A percentile compares a stretch with the other conserved stretches of the same genome.
Evolutionary conservation across 768 basidiomycete species (phyloP).

Genomic region (Lactifluus rugatus): DNA sequence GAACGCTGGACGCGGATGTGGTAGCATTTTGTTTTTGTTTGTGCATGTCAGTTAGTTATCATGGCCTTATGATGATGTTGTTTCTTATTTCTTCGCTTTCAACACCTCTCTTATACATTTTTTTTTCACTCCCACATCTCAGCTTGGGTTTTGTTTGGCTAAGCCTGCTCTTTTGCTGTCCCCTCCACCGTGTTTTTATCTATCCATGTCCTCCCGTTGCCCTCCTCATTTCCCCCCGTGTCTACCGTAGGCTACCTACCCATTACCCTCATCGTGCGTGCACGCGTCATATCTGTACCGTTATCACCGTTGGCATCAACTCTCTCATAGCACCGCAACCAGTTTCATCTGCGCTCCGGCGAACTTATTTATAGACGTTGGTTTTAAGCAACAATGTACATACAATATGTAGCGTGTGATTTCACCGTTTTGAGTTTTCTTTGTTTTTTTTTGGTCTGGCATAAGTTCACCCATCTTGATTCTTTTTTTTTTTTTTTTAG

Average conservation of each 20-base stretch:
- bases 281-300: conserved; percentile 11
- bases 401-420: neutral
- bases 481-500: neutral
- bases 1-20: conserved; percentile 35
- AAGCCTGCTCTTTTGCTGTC: neutral
- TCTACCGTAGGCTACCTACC: neutral
- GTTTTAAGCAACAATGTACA: neutral
- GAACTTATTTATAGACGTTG: neutral
- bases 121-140: neutral
- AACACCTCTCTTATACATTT: neutral
- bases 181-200: neutral
- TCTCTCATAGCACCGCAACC: neutral
- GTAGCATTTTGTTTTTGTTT: conserved; percentile 18
- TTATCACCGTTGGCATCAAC: neutral
- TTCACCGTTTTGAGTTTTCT: neutral
- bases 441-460: neutral
- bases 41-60: neutral
- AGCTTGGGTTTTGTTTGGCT: neutral
- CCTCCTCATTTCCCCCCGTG: neutral
- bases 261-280: neutral
- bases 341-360: neutral
- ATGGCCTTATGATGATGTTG: neutral
- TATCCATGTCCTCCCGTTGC: neutral
- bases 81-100: neutral
- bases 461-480: neutral